A percentile compares a stretch with the other conserved stretches of the same genome.
Evolutionary conservation across 306 rosid genomes (phyloP).

Genomic region (Crotalaria pallida): DNA sequence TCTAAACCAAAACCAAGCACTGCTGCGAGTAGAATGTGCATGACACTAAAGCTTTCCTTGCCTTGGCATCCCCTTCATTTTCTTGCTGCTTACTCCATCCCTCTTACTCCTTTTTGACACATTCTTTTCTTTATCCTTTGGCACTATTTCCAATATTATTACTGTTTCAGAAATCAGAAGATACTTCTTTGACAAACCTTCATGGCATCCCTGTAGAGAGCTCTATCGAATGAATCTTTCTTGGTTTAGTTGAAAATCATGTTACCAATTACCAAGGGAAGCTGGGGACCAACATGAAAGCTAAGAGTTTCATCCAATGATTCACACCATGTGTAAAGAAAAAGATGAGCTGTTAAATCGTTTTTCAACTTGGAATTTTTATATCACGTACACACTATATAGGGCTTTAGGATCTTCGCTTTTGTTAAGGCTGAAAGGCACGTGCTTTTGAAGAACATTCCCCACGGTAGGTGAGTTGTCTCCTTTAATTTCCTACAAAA

Average conservation of each 20-base stretch:
- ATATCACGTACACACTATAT: neutral
- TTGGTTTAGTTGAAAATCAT: neutral
- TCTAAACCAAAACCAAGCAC: too few relatives aligned
- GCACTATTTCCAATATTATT: conserved; percentile 3
- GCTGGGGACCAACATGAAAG: conserved; percentile 17
- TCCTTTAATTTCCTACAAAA: conserved; percentile 16
- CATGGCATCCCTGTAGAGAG: neutral
- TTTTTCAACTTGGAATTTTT: neutral
- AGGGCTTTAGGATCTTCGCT: conserved; percentile 27
- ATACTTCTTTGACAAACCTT: neutral
- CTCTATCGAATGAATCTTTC: neutral
- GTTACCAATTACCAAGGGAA: conserved; percentile 5
- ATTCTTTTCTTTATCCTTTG: conserved; percentile 4
- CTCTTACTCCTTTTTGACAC: conserved; percentile 7
- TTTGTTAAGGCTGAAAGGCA: conserved; percentile 57
- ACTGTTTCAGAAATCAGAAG: neutral
- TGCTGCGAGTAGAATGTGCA: neutral
- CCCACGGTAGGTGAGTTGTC: conserved; percentile 12
- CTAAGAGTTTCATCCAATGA: conserved; percentile 23
- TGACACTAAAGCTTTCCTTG: neutral
- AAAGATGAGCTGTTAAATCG: neutral
- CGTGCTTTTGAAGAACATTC: conserved; percentile 35
- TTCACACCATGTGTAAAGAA: conserved; percentile 37
- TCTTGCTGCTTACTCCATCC: conserved; percentile 30
- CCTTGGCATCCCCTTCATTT: conserved; percentile 9